A percentile compares a stretch with the other conserved stretches of the same genome.
Conservation (phyloP, 129 eudicot genomes). For the Chrysanthemum lavandulifolium region DNA sequence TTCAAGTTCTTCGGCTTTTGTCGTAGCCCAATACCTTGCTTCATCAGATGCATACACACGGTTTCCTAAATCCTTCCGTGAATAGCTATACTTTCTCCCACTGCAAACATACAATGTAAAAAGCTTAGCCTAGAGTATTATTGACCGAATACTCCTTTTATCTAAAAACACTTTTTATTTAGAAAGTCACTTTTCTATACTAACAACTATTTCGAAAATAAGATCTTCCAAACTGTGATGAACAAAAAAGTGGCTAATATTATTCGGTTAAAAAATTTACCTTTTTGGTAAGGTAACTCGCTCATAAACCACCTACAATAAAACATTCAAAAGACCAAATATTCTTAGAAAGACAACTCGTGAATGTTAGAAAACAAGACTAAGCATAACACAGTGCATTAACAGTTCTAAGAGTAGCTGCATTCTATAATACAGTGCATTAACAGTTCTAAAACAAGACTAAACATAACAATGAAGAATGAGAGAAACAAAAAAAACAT, state of each 20-base stretch:
- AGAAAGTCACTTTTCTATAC: not conserved
- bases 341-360: not conserved
- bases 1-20: conserved; percentile 68
- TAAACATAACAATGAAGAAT: not conserved
- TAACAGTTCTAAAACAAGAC: too few relatives aligned
- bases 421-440: too few relatives aligned
- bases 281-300: conserved; percentile 49
- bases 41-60: conserved; percentile 83
- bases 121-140: not conserved
- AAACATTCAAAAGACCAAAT: not conserved
- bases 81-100: conserved; percentile 35
- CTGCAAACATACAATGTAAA: conserved; percentile 4
- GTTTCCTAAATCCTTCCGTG: conserved; percentile 50
- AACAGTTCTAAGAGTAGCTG: too few relatives aligned
- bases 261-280: conserved; percentile 16
- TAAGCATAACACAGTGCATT: too few relatives aligned
- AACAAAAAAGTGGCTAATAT: not conserved
- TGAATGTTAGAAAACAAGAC: too few relatives aligned
- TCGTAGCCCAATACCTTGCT: conserved; percentile 56
- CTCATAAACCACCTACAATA: conserved; percentile 51
- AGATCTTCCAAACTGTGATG: not conserved
- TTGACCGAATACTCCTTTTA: not conserved
- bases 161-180: not conserved
- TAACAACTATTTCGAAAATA: not conserved
- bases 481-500: conserved; percentile 7